Base-by-base conservation (phyloP, 176 grass and related monocot species). In the Ananas comosus region DNA sequence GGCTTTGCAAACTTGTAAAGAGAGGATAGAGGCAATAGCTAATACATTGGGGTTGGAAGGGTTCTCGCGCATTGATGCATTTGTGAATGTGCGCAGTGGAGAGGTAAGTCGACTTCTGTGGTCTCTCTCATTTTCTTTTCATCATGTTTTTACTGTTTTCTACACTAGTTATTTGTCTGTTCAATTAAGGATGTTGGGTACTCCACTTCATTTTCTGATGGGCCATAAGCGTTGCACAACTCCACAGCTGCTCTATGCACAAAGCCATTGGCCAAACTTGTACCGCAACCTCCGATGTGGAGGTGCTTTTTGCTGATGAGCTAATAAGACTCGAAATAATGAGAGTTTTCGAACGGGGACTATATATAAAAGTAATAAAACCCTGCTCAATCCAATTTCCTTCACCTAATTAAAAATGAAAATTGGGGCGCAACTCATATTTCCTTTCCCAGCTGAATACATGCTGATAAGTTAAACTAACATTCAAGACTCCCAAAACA, bases 21-120 rank as follows among this genome's bases (percentile, higher is more conserved):
- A 27, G 14, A 69, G 79, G 12, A 87, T 96, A 11, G 93, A 92
- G 68, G 10, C 54, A 21, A 77, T 92, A 73, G 86, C 93, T 16
- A 86, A 84, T 83, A 49, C 77, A 19, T 76, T 96, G 51, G 86
- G 86, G 25, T 69, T 96, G 76, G 89, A 92, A 74, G 93, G 93
- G 0, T 92, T 92, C 83, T 91, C 93, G 1, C 83, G 93, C 23
- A 85, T 96, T 2, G 89, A 96, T 71, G 88, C 92, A 17, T 92
- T 96, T 67, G 83, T 96, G 24, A 92, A 85, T 51, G 88, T 89
- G 47, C 79, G 69, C 18, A 87, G 8, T 0, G 93, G 93, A 63
- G 81, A 96, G 86, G 93, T 96, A 84, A 69, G 19, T 25, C 50
- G n/a, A n/a, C 13, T 21, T 63, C 11, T 5, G 24, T 48, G 2